Percentiles rank a stretch among this genome's conserved stretches.
Evolutionary conservation across 2,329 filamentous ascomycete genomes (phyloP).

Genomic region (Plenodomus biglobosus): DNA sequence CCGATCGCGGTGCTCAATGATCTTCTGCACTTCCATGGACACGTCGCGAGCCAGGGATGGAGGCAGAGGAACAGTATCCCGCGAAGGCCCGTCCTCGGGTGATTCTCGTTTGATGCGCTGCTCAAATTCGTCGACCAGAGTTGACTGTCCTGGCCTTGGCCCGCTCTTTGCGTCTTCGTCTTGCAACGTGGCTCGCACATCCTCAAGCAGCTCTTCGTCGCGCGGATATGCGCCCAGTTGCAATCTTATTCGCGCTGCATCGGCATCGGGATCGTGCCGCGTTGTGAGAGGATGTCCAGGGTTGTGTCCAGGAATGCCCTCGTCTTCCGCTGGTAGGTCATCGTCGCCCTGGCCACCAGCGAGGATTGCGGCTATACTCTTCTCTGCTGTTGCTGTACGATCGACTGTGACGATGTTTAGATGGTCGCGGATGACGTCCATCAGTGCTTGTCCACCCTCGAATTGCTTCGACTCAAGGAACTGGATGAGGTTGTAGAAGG

Average conservation of each 20-base stretch:
- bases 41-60: slow-evolving; percentile 88
- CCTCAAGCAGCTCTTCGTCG: slow-evolving; percentile 78
- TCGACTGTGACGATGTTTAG: slow-evolving; percentile 63
- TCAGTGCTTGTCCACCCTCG: slow-evolving; percentile 75
- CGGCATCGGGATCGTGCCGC: slow-evolving; percentile 59
- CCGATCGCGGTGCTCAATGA: slow-evolving; percentile 88
- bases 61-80: slow-evolving; percentile 80
- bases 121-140: slow-evolving; percentile 84
- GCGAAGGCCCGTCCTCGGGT: slow-evolving; percentile 75
- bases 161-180: slow-evolving; percentile 81
- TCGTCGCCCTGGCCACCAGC: slow-evolving; percentile 56
- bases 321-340: slow-evolving; percentile 64
- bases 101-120: slow-evolving; percentile 87
- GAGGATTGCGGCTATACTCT: slow-evolving; percentile 63
- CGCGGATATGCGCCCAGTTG: slow-evolving; percentile 81
- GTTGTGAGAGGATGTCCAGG: slow-evolving; percentile 64
- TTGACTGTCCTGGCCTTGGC: slow-evolving; percentile 68
- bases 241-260: slow-evolving; percentile 57
- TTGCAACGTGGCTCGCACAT: slow-evolving; percentile 82
- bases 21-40: slow-evolving; percentile 88
- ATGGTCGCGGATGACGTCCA: slow-evolving; percentile 67
- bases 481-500: slow-evolving; percentile 79
- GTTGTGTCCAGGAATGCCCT: slow-evolving; percentile 68
- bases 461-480: slow-evolving; percentile 87
- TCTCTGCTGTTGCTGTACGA: slow-evolving; percentile 56